Evolutionary conservation across 2,329 filamentous ascomycete genomes (phyloP), one percentile per base, ranked within the genome.

Genomic region (Neopestalotiopsis rosae): DNA sequence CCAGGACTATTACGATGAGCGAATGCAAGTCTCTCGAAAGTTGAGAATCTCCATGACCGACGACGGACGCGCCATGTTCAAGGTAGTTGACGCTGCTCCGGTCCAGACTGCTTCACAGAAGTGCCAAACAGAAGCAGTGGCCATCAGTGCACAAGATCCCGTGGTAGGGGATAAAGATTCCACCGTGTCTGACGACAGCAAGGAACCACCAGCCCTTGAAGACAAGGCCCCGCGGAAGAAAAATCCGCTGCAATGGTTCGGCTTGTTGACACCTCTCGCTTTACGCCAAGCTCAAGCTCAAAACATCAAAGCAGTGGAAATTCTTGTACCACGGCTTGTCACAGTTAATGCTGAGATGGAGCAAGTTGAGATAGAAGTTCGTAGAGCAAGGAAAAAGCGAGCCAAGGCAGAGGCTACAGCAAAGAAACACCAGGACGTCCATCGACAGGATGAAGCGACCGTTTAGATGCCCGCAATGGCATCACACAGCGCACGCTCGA

Each of bases 1-100:
- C 3, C 86, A 84, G 71, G 90, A 93, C 74, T 87, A 88, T 75
- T 95, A 93, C 76, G 92, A 95, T 78, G 87, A 89, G 72, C 87
- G 92, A 61, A 93, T 94, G 89, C 89, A 89, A 76, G 91, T 91
- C 3, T 80, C 79, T 28, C 81, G 87, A 66, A 78, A 80, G 67
- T 73, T 91, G 38, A 75, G 76, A 68, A 74, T 81, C 40, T 66
- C 71, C 10, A n/a, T 68, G 13, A 20, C 24, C 32, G 42, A 52
- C 13, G n/a, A 34, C 9, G 66, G 40, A 17, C 13, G 9, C 5
- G 20, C 34, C 7, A 10, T 13, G 6, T 63, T 67, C 28, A n/a
- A 63, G n/a, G 24, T 67, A 28, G 65, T 30, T 13, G 24, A 13
- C 13, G 6, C 10, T 4, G 30, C n/a, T 52, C 17, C 17, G 45